Evolutionary conservation across 306 rosid species (phyloP), one percentile per base, ranked within the genome.

Genomic region (Gastrolobium villosum): DNA sequence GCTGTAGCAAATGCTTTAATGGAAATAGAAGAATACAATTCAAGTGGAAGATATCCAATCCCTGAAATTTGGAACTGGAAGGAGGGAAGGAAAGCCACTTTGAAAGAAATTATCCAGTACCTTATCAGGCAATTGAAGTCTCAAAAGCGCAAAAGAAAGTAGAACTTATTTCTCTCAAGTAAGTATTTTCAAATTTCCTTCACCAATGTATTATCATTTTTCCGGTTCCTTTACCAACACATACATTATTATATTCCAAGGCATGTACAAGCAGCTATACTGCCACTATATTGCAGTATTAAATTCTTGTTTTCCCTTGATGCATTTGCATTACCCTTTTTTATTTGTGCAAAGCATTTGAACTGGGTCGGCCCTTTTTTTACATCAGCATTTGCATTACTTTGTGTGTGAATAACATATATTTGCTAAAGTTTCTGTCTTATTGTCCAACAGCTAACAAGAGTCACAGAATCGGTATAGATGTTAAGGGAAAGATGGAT

Each of bases 1-100:
- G 91, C 91, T 31, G 92, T 88, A 56, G 62, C 63, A 15, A 66
- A 79, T 34, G 92, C 95, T 13, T 48, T 90, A 56, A 40, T 40
- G 79, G 92, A 88, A 83, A 77, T 90, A 54, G 88, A 90, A 36
- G 88, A 86, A 75, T 84, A 88, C 80, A 90, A 90, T 71, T 79
- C 90, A 10, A 90, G 90, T 77, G 95, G 90, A 81, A 83, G 89
- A 72, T 90, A 90, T 54, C 41, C 79, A n/a, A 45, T 70, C 20
- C 28, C 86, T 15, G 92, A 90, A 74, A 53, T 90, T 76, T 90
- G 92, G 95, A 87, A 88, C 86, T 65, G 40, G 74, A 77, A 72
- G 32, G 70, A 82, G 15, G 86, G 78, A 35, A 84, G 86, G 36
- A 82, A 39, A 82, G 90, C 92, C 54, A 77, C 76, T 4, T 44